phyloP scores from a whole-genome alignment of 768 basidiomycete species.

The Suillus alpinus region DNA sequence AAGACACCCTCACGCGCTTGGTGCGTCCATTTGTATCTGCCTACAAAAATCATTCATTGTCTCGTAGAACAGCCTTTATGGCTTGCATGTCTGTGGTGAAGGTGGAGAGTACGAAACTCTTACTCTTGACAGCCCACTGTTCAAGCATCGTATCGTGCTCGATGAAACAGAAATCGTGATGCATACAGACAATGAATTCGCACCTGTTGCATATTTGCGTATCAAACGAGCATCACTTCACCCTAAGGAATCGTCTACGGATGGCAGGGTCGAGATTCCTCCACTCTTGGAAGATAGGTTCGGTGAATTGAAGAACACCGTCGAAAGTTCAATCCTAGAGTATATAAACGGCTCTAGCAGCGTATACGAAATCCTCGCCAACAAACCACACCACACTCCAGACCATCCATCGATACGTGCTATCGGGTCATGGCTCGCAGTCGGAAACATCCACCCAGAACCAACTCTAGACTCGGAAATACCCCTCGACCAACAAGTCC shows the following conservation, averaged over 20 bases:
- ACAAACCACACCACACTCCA: not conserved
- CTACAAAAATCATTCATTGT: not conserved
- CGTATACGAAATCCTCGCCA: not conserved
- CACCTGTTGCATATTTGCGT: conserved; percentile 87
- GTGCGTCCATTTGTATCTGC: conserved; percentile 37
- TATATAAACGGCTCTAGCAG: not conserved
- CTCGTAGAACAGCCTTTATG: conserved; percentile 71
- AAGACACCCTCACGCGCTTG: conserved; percentile 66
- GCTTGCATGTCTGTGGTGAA: conserved; percentile 93
- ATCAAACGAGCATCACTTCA: conserved; percentile 67
- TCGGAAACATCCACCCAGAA: conserved; percentile 53
- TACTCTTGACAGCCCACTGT: conserved; percentile 86
- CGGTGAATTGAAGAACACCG: not conserved
- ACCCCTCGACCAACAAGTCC: conserved; percentile 70
- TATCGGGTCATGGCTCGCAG: conserved; percentile 64
- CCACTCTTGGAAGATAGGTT: conserved; percentile 43
- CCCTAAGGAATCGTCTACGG: conserved; percentile 39
- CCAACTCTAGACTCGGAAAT: conserved; percentile 19
- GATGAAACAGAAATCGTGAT: conserved; percentile 68
- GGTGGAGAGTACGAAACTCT: conserved; percentile 97
- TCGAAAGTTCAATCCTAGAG: not conserved
- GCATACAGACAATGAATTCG: conserved; percentile 79
- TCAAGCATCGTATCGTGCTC: conserved; percentile 74
- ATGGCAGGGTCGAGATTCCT: conserved; percentile 38
- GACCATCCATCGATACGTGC: conserved; percentile 20